These are phyloP conservation scores for Mycena amicta DNA, from an alignment of 768 basidiomycete species.

Conservation along the genomic window DNA sequence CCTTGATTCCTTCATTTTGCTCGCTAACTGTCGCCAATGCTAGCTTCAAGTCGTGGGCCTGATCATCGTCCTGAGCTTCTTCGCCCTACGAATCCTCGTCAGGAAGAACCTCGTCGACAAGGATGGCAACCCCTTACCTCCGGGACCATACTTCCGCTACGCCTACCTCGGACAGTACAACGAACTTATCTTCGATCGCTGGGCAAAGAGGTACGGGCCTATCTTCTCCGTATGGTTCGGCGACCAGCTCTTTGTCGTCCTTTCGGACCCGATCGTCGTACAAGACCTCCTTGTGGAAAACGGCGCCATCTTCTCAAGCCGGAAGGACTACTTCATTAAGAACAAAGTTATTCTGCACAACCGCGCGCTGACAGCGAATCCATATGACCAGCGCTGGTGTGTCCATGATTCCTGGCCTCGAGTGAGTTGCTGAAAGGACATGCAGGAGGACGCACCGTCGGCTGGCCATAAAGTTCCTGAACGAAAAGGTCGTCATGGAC, in stretches of 20 bases:
- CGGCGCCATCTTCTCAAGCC: conserved; percentile 29
- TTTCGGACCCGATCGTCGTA: conserved; percentile 27
- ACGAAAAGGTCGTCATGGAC: too few relatives aligned
- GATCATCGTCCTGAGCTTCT: not conserved
- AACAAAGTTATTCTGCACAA: conserved; percentile 28
- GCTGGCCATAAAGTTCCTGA: too few relatives aligned
- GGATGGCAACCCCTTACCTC: not conserved
- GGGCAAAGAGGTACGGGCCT: conserved; percentile 7
- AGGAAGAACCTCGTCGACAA: not conserved
- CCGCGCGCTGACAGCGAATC: conserved; percentile 28
- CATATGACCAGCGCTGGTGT: conserved; percentile 29
- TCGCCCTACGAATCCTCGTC: not conserved
- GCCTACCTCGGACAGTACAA: not conserved
- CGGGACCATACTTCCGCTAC: conserved; percentile 2
- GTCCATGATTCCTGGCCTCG: too few relatives aligned
- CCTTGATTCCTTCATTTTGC: too few relatives aligned
- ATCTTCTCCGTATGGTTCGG: conserved; percentile 31
- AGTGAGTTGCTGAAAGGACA: too few relatives aligned
- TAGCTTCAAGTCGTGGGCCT: too few relatives aligned
- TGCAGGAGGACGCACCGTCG: too few relatives aligned
- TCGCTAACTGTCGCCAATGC: too few relatives aligned
- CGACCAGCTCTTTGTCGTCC: conserved; percentile 28
- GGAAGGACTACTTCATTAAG: conserved; percentile 30
- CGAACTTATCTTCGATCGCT: conserved; percentile 1
- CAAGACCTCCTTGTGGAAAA: conserved; percentile 28